phyloP scores from a whole-genome alignment of 441 rosid genomes.

The Flueggea neowawraea region DNA sequence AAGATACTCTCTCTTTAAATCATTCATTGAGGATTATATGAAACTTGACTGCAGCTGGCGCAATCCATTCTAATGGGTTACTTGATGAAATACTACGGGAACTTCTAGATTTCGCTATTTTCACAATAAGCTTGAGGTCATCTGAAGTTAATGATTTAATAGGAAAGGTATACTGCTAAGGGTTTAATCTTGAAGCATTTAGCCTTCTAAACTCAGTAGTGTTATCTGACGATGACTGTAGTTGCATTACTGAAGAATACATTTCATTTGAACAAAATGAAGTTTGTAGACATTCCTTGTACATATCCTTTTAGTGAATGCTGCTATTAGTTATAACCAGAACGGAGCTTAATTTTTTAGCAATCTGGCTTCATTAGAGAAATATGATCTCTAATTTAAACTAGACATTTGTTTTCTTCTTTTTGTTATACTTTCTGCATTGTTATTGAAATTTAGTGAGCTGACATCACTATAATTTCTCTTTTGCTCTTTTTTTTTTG shows the following conservation, averaged over 20 bases:
- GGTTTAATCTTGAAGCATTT: conserved; percentile 1
- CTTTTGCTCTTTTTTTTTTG: conserved; percentile 9
- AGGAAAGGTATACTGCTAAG: conserved; percentile 59
- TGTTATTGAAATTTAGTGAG: background rate
- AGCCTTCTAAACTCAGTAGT: background rate
- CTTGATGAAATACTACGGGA: conserved; percentile 64
- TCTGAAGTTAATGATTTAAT: conserved; percentile 55
- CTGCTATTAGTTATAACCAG: too few relatives aligned
- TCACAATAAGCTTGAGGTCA: conserved; percentile 58
- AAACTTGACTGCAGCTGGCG: conserved; percentile 82
- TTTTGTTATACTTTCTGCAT: too few relatives aligned
- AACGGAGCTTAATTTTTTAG: too few relatives aligned
- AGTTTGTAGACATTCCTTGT: too few relatives aligned
- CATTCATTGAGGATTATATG: conserved; percentile 87
- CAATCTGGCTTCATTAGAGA: too few relatives aligned
- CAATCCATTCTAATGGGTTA: conserved; percentile 47
- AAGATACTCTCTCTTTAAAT: conserved; percentile 53
- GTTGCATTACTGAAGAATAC: background rate
- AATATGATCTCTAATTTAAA: too few relatives aligned
- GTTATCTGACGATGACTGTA: background rate
- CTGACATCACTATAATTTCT: conserved; percentile 2
- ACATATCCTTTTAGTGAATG: too few relatives aligned
- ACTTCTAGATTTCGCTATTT: conserved; percentile 62
- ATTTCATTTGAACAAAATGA: background rate
- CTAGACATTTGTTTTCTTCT: too few relatives aligned